Evolutionary conservation across 2,329 filamentous ascomycete species (phyloP), one percentile per base, ranked within the genome.

Genomic region (Colletotrichum sp.): DNA sequence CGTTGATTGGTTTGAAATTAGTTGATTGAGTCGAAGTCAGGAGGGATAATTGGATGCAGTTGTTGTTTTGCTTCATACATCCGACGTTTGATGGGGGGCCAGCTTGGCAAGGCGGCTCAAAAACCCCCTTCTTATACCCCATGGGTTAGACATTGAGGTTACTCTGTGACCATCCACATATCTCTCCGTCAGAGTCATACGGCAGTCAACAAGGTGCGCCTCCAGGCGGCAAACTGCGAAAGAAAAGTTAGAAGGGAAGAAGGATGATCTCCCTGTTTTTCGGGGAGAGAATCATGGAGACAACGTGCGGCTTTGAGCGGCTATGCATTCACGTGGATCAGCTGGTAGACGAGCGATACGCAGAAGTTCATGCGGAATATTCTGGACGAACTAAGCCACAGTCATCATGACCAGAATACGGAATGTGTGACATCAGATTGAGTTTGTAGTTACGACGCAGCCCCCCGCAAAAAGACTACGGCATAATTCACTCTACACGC

Each of bases 11-110:
- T 5, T 48, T 21, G n/a, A 21, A 48, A 7, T 21, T 21, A 21
- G 43, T 0, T 21, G 10, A 0, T 48, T 7, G 1, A 43, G 8
- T 48, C 10, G 43, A 1, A 48, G 10, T n/a, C 3, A n/a, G 6
- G 43, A 1, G 10, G 43, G n/a, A 21, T n/a, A 7, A 13, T 3
- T 48, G 18, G 0, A 21, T 1, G 9, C n/a, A 48, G 6, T 7
- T 48, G 6, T 7, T 48, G n/a, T 48, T 48, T 48, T 48, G n/a
- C 10, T 12, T 48, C n/a, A 21, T 21, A 21, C 6, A 21, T 48
- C n/a, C 43, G 10, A 21, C 2, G 30, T 32, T 32, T 32, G 10
- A 32, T 32, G 30, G 30, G 30, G 30, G 30, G 30, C 30, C 30
- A 32, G 10, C 30, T 32, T 32, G 0, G 30, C 30, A 32, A 32